Evolutionary conservation across 176 grass and related monocot genomes (phyloP).

Genomic region (Triticum aestivum): IWGSC_CS_RefSeq_v2.1 NC_057812.1:714857874-714858373

Average conservation of each 20-base stretch:
- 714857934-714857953: constrained; percentile 98
- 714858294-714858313: background rate
- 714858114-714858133: constrained; percentile 55
- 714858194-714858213: constrained; percentile 70
- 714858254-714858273: constrained; percentile 63
- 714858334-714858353: background rate
- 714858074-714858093: constrained; percentile 81
- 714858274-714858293: constrained; percentile 39
- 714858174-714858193: constrained; percentile 51
- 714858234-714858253: constrained; percentile 34
- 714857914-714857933: constrained; percentile 89
- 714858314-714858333: background rate
- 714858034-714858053: constrained; percentile 23
- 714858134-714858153: constrained; percentile 46
- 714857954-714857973: constrained; percentile 50
- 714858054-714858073: constrained; percentile 35
- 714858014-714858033: constrained; percentile 50
- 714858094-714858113: constrained; percentile 56
- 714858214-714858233: constrained; percentile 62
- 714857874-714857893: constrained; percentile 58
- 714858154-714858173: constrained; percentile 55
- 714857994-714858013: constrained; percentile 37
- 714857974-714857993: constrained; percentile 33
- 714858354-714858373: too few relatives aligned
- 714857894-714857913: constrained; percentile 37